phyloP scores from a whole-genome alignment of 2,329 filamentous ascomycete species.

The Phialocephala sp. region DNA sequence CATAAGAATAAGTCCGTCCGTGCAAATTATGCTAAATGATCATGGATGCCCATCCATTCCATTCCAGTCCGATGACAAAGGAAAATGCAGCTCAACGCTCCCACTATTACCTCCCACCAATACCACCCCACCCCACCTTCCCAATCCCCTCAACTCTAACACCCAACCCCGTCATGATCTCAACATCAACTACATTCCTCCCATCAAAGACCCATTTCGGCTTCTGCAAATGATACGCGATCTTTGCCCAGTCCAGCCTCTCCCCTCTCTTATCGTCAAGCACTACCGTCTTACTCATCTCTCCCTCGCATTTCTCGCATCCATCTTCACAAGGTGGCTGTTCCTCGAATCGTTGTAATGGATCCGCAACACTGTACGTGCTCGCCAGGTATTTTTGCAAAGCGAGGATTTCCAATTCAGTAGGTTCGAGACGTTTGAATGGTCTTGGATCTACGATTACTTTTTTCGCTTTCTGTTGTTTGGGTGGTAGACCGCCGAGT shows the following conservation, averaged over 20 bases:
- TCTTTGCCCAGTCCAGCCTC: slow-evolving; percentile 51
- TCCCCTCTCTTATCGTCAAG: slow-evolving; percentile 34
- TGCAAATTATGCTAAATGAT: too few species aligned
- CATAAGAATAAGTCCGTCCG: too few species aligned
- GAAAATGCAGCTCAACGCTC: too few species aligned
- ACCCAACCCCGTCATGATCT: slow-evolving; percentile 40
- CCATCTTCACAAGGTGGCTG: slow-evolving; percentile 39
- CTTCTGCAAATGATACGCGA: slow-evolving; percentile 51
- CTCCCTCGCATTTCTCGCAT: slow-evolving; percentile 43
- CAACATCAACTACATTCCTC: slow-evolving; percentile 41
- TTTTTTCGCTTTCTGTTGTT: background rate
- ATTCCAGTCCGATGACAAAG: too few species aligned
- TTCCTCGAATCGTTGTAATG: slow-evolving; percentile 35
- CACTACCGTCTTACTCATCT: slow-evolving; percentile 13
- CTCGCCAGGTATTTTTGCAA: slow-evolving; percentile 29
- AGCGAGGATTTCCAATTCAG: slow-evolving; percentile 32
- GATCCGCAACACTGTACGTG: slow-evolving; percentile 21
- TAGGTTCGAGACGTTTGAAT: slow-evolving; percentile 32
- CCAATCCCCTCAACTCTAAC: slow-evolving; percentile 36
- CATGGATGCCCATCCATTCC: too few species aligned
- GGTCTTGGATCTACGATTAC: slow-evolving; percentile 33
- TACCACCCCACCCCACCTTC: slow-evolving; percentile 20
- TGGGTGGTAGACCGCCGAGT: background rate
- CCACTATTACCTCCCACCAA: background rate
- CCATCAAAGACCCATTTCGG: slow-evolving; percentile 58